Evolutionary conservation across 2,329 filamentous ascomycete genomes (phyloP), one percentile per base, ranked within the genome.

Genomic region (Fusarium luffae): DNA sequence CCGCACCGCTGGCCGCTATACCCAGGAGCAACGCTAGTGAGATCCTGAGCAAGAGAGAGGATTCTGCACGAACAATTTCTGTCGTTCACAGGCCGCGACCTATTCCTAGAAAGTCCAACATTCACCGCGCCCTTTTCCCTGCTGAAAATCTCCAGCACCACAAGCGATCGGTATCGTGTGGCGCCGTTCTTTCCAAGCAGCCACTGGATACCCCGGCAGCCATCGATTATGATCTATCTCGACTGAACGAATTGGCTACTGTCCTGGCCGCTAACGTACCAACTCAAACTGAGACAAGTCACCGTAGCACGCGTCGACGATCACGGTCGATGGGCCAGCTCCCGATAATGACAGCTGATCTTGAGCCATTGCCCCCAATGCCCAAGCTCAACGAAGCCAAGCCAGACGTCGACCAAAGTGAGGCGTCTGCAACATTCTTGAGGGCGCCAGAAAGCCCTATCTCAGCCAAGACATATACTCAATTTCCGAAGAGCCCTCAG

Each of bases 61-160:
- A 58, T 16, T 57, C 52, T 40, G 32, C 57, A 43, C 62, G 55
- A 54, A 54, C 52, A 14, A 30, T 52, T 28, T 74, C 73, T 0
- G 78, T 89, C 21, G 80, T 89, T 8, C 79, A 89, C 73, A 82
- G 87, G 7, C 86, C 86, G 4, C 81, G 87, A 32, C 87, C 87
- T 4, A 86, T 89, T 56, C 85, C 86, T 7, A 81, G 87, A 54
- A 84, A 83, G 37, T 75, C 77, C 4, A 80, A 81, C 27, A 77
- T 82, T 12, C 83, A 86, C 67, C 79, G 84, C 44, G 79, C 81
- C 49, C 78, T 85, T 34, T 85, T 85, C 75, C 81, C 84, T 5
- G 80, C 81, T 10, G 82, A 86, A 21, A 69, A 72, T 28, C 52
- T 81, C 14, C 79, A 80, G 21, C 74, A 77, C 10, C 85, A 86